Conservation (phyloP, 768 basidiomycete genomes). For the Inosperma sp. region DNA sequence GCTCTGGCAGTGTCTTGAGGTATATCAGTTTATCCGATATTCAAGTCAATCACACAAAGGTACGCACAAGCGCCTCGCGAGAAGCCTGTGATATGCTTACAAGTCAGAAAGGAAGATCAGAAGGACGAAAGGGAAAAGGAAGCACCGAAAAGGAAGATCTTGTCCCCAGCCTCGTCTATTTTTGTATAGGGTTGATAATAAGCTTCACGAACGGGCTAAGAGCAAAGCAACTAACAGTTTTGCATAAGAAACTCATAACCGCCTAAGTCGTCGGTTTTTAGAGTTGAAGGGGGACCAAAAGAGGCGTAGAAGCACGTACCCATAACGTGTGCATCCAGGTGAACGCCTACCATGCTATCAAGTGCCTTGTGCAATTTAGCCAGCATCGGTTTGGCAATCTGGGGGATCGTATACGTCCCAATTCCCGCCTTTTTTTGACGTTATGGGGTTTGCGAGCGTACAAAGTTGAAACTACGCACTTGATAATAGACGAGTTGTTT, state of each 20-base stretch:
- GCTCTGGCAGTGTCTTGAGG: conserved; percentile 50
- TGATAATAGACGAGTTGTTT: conserved; percentile 76
- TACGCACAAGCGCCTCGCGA: conserved; percentile 69
- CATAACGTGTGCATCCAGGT: conserved; percentile 69
- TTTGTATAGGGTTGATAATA: neutral
- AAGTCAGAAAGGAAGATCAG: neutral
- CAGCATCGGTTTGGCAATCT: conserved; percentile 55
- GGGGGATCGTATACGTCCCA: conserved; percentile 63
- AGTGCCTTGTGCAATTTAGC: conserved; percentile 51
- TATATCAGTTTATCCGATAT: neutral
- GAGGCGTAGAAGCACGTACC: conserved; percentile 41
- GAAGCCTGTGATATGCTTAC: conserved; percentile 41
- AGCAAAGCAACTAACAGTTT: conserved; percentile 45
- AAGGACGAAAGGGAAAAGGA: conserved; percentile 6
- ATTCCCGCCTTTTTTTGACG: conserved; percentile 52
- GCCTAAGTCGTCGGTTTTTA: too few species aligned
- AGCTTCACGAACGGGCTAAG: too few species aligned
- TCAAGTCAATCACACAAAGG: neutral
- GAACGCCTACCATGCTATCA: conserved; percentile 57
- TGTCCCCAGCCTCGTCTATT: conserved; percentile 65
- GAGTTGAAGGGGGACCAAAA: too few species aligned
- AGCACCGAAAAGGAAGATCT: conserved; percentile 68
- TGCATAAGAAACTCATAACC: conserved; percentile 80
- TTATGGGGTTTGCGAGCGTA: neutral
- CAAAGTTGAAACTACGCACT: conserved; percentile 28